Evolutionary conservation across 2,329 filamentous ascomycete species (phyloP).

Genomic region (Aspergillus alliaceus): DNA sequence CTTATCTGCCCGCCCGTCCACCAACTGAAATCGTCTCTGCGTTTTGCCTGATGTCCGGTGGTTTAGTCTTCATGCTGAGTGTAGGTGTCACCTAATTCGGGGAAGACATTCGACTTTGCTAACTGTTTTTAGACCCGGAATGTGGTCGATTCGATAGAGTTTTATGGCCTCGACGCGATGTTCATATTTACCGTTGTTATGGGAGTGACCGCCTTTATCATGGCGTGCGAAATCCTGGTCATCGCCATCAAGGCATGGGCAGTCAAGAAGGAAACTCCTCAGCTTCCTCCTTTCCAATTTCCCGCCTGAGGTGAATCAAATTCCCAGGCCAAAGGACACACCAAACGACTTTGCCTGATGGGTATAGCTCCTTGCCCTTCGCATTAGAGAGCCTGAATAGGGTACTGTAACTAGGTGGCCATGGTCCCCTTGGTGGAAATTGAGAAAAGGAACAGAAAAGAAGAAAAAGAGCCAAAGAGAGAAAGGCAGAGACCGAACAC

Average conservation of each 20-base stretch:
- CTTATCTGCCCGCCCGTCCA: slow-evolving; percentile 76
- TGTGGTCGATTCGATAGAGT: slow-evolving; percentile 73
- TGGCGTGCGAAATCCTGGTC: slow-evolving; percentile 78
- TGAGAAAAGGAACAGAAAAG: not conserved
- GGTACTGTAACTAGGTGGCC: not conserved
- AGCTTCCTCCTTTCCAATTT: slow-evolving; percentile 32
- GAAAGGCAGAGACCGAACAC: not conserved
- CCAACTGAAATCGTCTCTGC: slow-evolving; percentile 85
- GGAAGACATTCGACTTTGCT: slow-evolving; percentile 7
- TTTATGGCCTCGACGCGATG: slow-evolving; percentile 81
- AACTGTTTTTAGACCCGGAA: slow-evolving; percentile 63
- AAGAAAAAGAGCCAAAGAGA: slow-evolving; percentile 5
- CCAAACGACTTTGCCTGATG: not conserved
- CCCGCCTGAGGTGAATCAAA: slow-evolving; percentile 16
- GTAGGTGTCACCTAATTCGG: slow-evolving; percentile 52
- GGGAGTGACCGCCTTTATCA: slow-evolving; percentile 77
- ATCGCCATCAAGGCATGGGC: slow-evolving; percentile 90
- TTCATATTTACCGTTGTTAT: slow-evolving; percentile 87
- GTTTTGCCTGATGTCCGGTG: slow-evolving; percentile 85
- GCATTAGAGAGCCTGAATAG: not conserved
- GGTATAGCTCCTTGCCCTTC: not conserved
- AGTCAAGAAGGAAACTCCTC: slow-evolving; percentile 44
- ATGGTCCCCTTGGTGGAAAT: not conserved
- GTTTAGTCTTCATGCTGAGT: slow-evolving; percentile 89
- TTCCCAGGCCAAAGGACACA: not conserved